Evolutionary conservation across 1,284 basidiomycete genomes (phyloP).

Genomic region (Rhodotorula mucilaginosa): DNA sequence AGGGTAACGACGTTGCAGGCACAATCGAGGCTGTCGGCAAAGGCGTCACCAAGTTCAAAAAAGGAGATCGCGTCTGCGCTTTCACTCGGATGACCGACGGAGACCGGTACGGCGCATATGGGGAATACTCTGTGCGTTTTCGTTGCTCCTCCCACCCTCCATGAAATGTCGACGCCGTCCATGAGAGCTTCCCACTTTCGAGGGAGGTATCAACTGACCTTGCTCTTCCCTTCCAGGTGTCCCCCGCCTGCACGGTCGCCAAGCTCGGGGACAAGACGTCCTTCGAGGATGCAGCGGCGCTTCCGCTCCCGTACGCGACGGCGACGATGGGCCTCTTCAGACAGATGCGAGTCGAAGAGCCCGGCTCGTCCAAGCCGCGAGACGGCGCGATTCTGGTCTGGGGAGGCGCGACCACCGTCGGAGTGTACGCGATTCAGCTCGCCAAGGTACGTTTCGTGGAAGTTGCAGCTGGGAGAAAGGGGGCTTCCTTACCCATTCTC

Average conservation of each 20-base stretch:
- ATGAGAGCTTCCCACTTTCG: no score
- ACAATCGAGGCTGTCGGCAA: constrained; percentile 41
- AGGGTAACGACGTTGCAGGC: constrained; percentile 48
- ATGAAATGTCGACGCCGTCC: no score
- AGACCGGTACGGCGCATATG: constrained; percentile 44
- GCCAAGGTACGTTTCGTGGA: constrained; percentile 39
- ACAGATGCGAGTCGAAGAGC: constrained; percentile 40
- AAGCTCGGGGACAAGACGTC: constrained; percentile 39
- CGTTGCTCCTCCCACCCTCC: neutral
- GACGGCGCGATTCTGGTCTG: constrained; percentile 45
- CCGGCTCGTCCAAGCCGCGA: constrained; percentile 6
- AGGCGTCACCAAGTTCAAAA: constrained; percentile 43
- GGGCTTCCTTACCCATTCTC: neutral
- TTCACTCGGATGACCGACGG: constrained; percentile 44
- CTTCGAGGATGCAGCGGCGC: constrained; percentile 48
- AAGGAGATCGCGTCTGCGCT: constrained; percentile 45
- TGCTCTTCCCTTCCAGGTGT: constrained; percentile 26
- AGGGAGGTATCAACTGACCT: constrained; percentile 2
- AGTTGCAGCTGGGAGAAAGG: no score
- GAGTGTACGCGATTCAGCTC: constrained; percentile 48
- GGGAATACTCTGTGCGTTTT: constrained; percentile 27
- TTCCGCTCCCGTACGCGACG: constrained; percentile 49
- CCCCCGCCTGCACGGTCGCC: constrained; percentile 43
- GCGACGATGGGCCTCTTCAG: constrained; percentile 48
- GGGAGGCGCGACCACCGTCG: constrained; percentile 48